Conservation (phyloP, 345 rosid species). For the Excoecaria cochinchinensis region DNA sequence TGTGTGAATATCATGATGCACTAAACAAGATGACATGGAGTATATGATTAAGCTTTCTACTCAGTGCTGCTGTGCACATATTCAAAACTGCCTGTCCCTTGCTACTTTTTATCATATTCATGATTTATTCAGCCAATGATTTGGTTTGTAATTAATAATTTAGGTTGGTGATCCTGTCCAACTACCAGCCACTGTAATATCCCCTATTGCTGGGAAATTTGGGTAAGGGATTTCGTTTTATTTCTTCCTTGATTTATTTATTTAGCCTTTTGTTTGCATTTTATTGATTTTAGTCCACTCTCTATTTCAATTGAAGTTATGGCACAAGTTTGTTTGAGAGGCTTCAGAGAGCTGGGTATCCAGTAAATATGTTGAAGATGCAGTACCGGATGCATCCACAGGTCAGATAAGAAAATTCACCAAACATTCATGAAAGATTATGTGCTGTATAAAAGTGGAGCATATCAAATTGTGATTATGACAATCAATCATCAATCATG, state of each 20-base stretch:
- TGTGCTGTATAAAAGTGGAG: not conserved
- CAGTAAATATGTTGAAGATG: conserved; percentile 86
- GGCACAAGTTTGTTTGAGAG: conserved; percentile 94
- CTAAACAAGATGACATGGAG: conserved; percentile 1
- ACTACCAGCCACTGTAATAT: conserved; percentile 96
- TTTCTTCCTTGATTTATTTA: not conserved
- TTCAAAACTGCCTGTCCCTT: conserved; percentile 7
- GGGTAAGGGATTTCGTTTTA: conserved; percentile 49
- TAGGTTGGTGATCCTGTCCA: conserved; percentile 98
- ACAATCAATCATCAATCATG: not conserved
- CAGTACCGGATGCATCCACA: conserved; percentile 98
- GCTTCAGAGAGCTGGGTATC: conserved; percentile 94
- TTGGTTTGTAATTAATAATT: conserved; percentile 17
- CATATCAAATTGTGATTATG: not conserved
- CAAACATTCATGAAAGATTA: not conserved
- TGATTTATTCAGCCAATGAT: conserved; percentile 11
- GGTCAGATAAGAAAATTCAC: conserved; percentile 40
- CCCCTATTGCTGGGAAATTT: conserved; percentile 62
- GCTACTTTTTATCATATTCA: not conserved
- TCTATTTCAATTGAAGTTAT: conserved; percentile 48
- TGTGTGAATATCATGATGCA: not conserved
- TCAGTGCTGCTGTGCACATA: not conserved
- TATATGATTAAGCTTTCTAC: not conserved
- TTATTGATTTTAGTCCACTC: not conserved
- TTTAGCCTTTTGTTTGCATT: not conserved